Base-by-base conservation (phyloP, 2,329 filamentous ascomycete genomes). In the Colletotrichum truncatum region DNA sequence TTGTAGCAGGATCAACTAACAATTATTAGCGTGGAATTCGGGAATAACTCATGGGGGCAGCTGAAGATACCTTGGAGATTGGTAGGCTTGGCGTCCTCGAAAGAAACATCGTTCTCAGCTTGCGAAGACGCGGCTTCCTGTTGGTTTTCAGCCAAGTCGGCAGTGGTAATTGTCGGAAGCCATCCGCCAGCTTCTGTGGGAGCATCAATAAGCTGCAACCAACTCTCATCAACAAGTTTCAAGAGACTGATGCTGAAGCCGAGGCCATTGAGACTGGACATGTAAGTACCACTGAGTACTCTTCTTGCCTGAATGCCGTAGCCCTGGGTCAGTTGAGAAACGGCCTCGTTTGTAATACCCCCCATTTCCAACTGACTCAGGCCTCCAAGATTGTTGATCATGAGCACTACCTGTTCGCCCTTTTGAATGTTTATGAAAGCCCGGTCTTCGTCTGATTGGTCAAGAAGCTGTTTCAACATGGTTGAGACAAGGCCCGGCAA, bases 401-500 rank as follows among this genome's bases (percentile, higher is more conserved):
- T 43, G 18, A 43, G 25, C 11, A 43, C 39, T 12, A 43, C 18
- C 11, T 14, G 21, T 8, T 43, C 11, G 2, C 25, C 39, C 6
- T 43, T 4, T 12, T 23, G 39, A 1, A 43, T 14, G 39, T 14
- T 8, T 4, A 43, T 43, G 39, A 43, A 43, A 4, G 18, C 39
- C 21, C 39, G 39, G 1, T 43, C 39, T 0, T 16, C 4, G n/a
- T 43, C 39, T 0, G 10, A 1, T 25, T 25, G 39, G 18, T 43
- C 18, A 3, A 43, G 39, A 12, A 43, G 39, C 25, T 43, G 39
- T 9, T 43, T 43, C 11, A 43, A 25, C 39, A 43, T 14, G 2
- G 39, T 43, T 10, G 11, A 43, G 25, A 43, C 11, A 0, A 43
- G 18, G 7, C 14, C 45, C 23, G 21, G 25, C 46, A 87, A 73